Evolutionary conservation across 139 green algal genomes (phyloP).

Genomic region (Cymbomonas tetramitiformis): DNA sequence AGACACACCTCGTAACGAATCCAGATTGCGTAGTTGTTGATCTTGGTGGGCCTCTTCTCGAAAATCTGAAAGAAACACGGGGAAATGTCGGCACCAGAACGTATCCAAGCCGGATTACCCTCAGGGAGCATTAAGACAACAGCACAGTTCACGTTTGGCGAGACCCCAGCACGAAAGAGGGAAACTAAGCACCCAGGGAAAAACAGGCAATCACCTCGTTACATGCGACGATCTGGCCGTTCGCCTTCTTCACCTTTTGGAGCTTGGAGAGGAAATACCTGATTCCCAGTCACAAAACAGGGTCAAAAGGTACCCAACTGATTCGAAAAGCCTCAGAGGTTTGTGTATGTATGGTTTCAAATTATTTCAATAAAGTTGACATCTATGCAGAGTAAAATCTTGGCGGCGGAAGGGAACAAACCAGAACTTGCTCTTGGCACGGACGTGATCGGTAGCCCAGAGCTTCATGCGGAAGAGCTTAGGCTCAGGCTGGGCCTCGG

Average conservation of each 20-base stretch:
- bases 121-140: neutral
- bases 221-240: conserved; percentile 87
- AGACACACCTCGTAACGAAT: conserved; percentile 81
- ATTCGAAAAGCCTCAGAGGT: neutral
- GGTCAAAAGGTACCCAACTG: neutral
- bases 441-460: conserved; percentile 79
- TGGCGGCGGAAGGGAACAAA: conserved; percentile 26
- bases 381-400: neutral
- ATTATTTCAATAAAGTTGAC: neutral
- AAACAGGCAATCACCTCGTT: conserved; percentile 63
- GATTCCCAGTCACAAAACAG: conserved; percentile 17
- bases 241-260: conserved; percentile 94
- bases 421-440: conserved; percentile 97
- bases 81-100: neutral
- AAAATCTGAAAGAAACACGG: conserved; percentile 64
- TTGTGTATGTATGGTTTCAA: neutral
- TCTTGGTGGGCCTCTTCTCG: conserved; percentile 79
- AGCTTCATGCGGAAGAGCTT: conserved; percentile 98
- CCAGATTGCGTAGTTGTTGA: conserved; percentile 99
- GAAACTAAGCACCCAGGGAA: neutral
- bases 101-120: neutral
- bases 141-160: neutral
- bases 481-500: conserved; percentile 61
- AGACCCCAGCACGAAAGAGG: too few relatives aligned
- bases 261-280: conserved; percentile 97